Conservation (phyloP, 2,329 filamentous ascomycete genomes). For the Endothia cerciana region DNA sequence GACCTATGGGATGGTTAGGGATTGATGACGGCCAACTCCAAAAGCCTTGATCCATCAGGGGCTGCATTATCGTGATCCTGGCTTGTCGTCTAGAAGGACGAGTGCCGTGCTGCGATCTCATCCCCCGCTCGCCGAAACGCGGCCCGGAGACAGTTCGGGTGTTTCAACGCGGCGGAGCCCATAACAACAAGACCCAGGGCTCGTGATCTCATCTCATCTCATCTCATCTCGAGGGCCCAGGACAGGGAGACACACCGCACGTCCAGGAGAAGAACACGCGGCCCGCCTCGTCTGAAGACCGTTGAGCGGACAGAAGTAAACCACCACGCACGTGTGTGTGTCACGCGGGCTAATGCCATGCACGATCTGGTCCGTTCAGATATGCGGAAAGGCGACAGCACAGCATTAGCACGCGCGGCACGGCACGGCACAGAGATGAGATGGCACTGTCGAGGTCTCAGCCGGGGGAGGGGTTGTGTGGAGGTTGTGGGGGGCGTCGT, state of each 20-base stretch:
- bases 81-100: not conserved
- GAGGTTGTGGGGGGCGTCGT: no score
- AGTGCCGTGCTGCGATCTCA: not conserved
- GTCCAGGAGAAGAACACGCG: not conserved
- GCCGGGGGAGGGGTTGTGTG: not conserved
- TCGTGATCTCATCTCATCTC: not conserved
- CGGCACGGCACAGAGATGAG: not conserved
- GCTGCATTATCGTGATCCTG: constrained; percentile 11
- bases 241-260: not conserved
- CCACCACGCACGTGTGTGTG: not conserved
- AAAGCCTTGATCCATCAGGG: no score
- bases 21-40: no score
- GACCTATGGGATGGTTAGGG: no score
- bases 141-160: constrained; percentile 13
- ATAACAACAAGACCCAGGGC: not conserved
- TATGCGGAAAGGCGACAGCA: not conserved
- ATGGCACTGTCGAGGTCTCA: not conserved
- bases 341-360: constrained; percentile 4
- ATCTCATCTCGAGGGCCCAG: not conserved
- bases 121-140: constrained; percentile 25
- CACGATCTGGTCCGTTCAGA: constrained; percentile 8
- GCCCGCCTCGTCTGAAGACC: not conserved
- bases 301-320: not conserved
- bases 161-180: constrained; percentile 4
- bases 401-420: not conserved